A percentile compares a stretch with the other conserved stretches of the same genome.
Evolutionary conservation across 2,329 filamentous ascomycete species (phyloP).

Genomic region (Aspergillus luchuensis): DNA sequence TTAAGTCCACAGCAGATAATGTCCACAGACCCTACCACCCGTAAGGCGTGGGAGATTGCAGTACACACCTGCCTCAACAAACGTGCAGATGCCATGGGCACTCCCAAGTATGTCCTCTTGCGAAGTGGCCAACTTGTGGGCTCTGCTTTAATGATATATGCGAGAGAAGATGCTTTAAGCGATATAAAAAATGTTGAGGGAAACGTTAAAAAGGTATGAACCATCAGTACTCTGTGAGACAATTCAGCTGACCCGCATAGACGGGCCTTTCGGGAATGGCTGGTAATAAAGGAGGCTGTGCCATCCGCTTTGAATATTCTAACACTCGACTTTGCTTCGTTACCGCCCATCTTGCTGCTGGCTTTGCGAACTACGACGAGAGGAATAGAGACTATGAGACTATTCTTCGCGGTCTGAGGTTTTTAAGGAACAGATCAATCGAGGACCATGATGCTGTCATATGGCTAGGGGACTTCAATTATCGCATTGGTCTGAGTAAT

Average conservation of each 20-base stretch:
- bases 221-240: background rate
- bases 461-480: slow-evolving; percentile 98
- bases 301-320: slow-evolving; percentile 91
- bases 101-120: slow-evolving; percentile 82
- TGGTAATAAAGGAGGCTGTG: slow-evolving; percentile 96
- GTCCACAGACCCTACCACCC: slow-evolving; percentile 89
- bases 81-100: slow-evolving; percentile 64
- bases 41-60: slow-evolving; percentile 81
- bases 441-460: slow-evolving; percentile 89
- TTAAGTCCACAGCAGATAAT: slow-evolving; percentile 97
- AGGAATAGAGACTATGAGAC: slow-evolving; percentile 90
- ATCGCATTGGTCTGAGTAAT: slow-evolving; percentile 82
- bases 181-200: slow-evolving; percentile 97
- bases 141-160: slow-evolving; percentile 88
- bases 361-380: slow-evolving; percentile 96
- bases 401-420: slow-evolving; percentile 82
- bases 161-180: slow-evolving; percentile 72
- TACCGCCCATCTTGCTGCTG: slow-evolving; percentile 92
- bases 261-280: slow-evolving; percentile 94
- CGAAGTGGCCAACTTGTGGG: slow-evolving; percentile 93
- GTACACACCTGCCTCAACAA: slow-evolving; percentile 77
- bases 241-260: slow-evolving; percentile 25
- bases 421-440: slow-evolving; percentile 87
- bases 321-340: slow-evolving; percentile 93
- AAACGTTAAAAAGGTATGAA: slow-evolving; percentile 76